Evolutionary conservation across 306 rosid species (phyloP).

Genomic region (Quercus variabilis): DNA sequence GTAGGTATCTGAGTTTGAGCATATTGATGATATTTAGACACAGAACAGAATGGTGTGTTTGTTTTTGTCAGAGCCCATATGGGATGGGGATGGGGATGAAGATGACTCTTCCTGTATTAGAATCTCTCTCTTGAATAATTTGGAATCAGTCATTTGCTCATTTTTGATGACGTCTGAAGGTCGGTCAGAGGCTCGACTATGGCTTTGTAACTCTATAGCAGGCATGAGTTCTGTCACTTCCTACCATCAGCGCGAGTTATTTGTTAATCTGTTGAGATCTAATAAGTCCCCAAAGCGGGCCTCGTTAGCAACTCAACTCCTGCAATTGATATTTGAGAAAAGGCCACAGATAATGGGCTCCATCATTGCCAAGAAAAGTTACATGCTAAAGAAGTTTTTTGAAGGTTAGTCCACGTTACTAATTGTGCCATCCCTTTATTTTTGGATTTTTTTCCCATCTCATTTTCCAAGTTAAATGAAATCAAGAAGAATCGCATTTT

Average conservation of each 20-base stretch:
- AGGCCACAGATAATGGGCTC: slow-evolving; percentile 52
- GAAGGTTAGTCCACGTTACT: slow-evolving; percentile 33
- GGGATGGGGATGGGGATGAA: slow-evolving; percentile 17
- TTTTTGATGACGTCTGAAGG: slow-evolving; percentile 38
- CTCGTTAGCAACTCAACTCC: slow-evolving; percentile 57
- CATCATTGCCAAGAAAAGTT: slow-evolving; percentile 48
- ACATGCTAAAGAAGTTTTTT: slow-evolving; percentile 55
- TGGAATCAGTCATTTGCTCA: slow-evolving; percentile 62
- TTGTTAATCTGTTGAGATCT: slow-evolving; percentile 44
- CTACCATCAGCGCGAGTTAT: slow-evolving; percentile 46
- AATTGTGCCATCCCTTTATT: not conserved
- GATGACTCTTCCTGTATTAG: slow-evolving; percentile 30
- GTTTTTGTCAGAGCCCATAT: slow-evolving; percentile 53
- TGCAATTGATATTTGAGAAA: slow-evolving; percentile 61
- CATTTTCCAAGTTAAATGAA: not conserved
- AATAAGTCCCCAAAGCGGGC: slow-evolving; percentile 30
- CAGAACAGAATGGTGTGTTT: slow-evolving; percentile 43
- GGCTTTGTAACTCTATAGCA: slow-evolving; percentile 73
- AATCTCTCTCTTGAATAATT: slow-evolving; percentile 49
- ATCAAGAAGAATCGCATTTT: not conserved
- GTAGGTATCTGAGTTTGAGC: not conserved
- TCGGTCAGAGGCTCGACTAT: slow-evolving; percentile 70
- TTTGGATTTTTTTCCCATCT: not conserved
- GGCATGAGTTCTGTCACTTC: slow-evolving; percentile 40
- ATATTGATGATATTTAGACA: not conserved